phyloP scores from a whole-genome alignment of 2,329 filamentous ascomycete genomes.

The Didymosphaeria variabile region DNA sequence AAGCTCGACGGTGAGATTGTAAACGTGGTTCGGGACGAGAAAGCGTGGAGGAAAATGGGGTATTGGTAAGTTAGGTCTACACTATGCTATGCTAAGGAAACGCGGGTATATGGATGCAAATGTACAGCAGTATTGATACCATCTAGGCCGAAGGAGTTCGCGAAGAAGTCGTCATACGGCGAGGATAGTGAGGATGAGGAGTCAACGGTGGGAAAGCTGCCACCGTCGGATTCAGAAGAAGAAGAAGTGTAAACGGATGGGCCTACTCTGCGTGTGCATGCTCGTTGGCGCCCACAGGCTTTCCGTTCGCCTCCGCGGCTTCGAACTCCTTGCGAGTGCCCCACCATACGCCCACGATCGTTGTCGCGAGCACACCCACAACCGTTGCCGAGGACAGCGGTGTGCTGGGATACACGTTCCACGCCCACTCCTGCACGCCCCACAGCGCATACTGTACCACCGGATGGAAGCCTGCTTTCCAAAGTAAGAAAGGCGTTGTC shows the following conservation, averaged over 20 bases:
- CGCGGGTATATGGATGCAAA: constrained; percentile 23
- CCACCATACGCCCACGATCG: constrained; percentile 70
- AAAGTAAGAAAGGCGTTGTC: constrained; percentile 87
- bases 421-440: constrained; percentile 86
- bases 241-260: constrained; percentile 43
- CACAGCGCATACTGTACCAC: constrained; percentile 74
- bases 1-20: constrained; percentile 89
- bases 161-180: constrained; percentile 67
- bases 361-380: constrained; percentile 73
- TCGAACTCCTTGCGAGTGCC: constrained; percentile 60
- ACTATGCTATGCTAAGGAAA: constrained; percentile 14
- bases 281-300: constrained; percentile 19
- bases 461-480: constrained; percentile 76
- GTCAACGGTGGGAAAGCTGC: constrained; percentile 84
- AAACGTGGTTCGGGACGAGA: constrained; percentile 92
- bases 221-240: constrained; percentile 80
- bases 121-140: constrained; percentile 33
- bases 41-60: constrained; percentile 84
- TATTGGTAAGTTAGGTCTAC: constrained; percentile 70
- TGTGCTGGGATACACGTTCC: constrained; percentile 93
- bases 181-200: constrained; percentile 78
- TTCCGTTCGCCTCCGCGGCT: constrained; percentile 34
- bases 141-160: constrained; percentile 81
- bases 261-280: constrained; percentile 46
- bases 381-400: constrained; percentile 70